Evolutionary conservation across 371 early-diverging fungal genomes (phyloP).

Genomic region (Phascolomyces articulosus): DNA sequence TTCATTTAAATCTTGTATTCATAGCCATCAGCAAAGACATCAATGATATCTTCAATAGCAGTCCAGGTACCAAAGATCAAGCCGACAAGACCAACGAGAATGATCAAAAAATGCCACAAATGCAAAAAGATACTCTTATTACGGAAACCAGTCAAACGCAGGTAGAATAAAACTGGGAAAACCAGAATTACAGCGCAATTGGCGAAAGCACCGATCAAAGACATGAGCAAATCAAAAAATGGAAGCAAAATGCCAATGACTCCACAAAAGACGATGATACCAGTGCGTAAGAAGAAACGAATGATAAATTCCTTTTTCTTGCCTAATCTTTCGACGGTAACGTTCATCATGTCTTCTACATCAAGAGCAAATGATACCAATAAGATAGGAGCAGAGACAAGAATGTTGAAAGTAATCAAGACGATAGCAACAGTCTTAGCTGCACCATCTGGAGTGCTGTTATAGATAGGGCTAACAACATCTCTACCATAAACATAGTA

Average conservation of each 20-base stretch:
- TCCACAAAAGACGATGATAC: slow-evolving; percentile 51
- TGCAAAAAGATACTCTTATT: slow-evolving; percentile 59
- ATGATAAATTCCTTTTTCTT: slow-evolving; percentile 55
- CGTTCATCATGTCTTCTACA: slow-evolving; percentile 61
- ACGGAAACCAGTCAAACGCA: slow-evolving; percentile 70
- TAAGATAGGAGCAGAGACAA: slow-evolving; percentile 80
- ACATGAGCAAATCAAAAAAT: slow-evolving; percentile 81
- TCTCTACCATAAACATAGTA: slow-evolving; percentile 80
- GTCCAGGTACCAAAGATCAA: slow-evolving; percentile 75
- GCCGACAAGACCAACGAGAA: slow-evolving; percentile 70
- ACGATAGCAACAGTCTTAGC: slow-evolving; percentile 66
- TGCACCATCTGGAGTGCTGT: slow-evolving; percentile 68
- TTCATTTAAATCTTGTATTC: neutral
- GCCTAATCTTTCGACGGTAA: slow-evolving; percentile 47
- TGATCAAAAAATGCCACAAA: slow-evolving; percentile 55
- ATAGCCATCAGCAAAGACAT: slow-evolving; percentile 20
- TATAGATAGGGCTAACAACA: slow-evolving; percentile 75
- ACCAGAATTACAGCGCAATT: slow-evolving; percentile 82
- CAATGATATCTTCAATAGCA: slow-evolving; percentile 58
- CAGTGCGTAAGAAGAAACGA: slow-evolving; percentile 61
- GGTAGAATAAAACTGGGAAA: slow-evolving; percentile 79
- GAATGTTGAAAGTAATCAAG: slow-evolving; percentile 80
- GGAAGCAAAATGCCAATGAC: slow-evolving; percentile 74
- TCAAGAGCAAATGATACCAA: slow-evolving; percentile 80
- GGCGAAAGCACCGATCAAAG: slow-evolving; percentile 79